phyloP scores from a whole-genome alignment of 225 moss, liverwort and hornwort species.

The Antitrichia curtipendula region DNA sequence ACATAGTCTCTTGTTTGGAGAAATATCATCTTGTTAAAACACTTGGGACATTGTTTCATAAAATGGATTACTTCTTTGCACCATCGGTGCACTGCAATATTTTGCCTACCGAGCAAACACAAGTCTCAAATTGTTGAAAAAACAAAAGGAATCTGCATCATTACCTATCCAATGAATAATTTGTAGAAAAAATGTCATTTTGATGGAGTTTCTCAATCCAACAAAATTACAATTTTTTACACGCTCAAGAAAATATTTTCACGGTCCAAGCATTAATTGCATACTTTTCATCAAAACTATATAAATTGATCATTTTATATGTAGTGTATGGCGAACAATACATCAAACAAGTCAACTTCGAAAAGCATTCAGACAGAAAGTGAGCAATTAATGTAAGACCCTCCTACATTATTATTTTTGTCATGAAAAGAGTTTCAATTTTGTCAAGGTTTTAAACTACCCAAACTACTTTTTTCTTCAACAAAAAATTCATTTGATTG shows the following conservation, averaged over 20 bases:
- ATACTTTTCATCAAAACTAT: not conserved
- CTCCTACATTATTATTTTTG: not conserved
- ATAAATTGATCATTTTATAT: not conserved
- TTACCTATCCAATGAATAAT: not conserved
- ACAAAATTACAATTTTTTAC: not conserved
- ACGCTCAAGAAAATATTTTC: not conserved
- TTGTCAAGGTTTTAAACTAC: not conserved
- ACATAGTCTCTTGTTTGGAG: accelerated
- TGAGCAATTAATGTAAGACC: not conserved
- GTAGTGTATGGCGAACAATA: not conserved
- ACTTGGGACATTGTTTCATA: not conserved
- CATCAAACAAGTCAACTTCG: not conserved
- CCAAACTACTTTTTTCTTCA: not conserved
- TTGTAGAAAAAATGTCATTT: not conserved
- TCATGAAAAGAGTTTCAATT: not conserved
- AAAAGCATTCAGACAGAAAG: not conserved
- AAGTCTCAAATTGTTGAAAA: accelerated
- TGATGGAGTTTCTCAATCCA: not conserved
- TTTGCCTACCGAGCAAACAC: not conserved
- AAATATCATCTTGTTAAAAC: not conserved
- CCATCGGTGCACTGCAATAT: not conserved
- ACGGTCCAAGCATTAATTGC: not conserved
- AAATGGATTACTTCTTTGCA: not conserved
- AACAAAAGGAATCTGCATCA: not conserved
- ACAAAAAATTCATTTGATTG: not conserved